Percentiles rank a stretch among this genome's conserved stretches.
phyloP scores from a whole-genome alignment of 1,139 yeast genomes.

The Protomyces pachydermus region DNA sequence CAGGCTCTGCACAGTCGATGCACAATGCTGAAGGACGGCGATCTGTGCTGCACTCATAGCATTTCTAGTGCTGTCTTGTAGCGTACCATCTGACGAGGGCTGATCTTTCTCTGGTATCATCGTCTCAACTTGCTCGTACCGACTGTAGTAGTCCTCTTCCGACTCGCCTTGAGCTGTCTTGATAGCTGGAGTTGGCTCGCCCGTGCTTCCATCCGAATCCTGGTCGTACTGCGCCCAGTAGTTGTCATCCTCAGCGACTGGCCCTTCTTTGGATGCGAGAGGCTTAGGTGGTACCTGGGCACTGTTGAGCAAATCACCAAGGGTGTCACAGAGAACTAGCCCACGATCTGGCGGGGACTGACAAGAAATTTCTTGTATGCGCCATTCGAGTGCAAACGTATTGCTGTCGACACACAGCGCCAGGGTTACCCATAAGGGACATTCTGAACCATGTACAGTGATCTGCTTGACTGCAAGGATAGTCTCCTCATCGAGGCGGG shows the following conservation, averaged over 20 bases:
- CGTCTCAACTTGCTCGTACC: constrained; percentile 19
- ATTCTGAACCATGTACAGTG: not conserved
- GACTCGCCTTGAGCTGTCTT: not conserved
- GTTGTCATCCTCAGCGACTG: not conserved
- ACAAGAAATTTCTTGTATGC: not conserved
- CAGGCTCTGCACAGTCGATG: constrained; percentile 9
- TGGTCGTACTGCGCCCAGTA: constrained; percentile 15
- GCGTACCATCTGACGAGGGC: not conserved
- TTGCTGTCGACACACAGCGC: not conserved
- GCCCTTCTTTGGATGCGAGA: not conserved
- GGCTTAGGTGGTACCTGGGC: not conserved
- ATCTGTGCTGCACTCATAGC: not conserved
- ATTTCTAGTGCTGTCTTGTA: not conserved
- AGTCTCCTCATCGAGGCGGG: constrained; percentile 6
- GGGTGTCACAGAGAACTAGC: not conserved
- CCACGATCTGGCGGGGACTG: not conserved
- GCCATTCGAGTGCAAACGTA: constrained; percentile 3
- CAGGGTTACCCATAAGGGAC: not conserved
- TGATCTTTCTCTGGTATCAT: not conserved
- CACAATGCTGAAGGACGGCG: constrained; percentile 6
- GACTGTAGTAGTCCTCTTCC: constrained; percentile 11
- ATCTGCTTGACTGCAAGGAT: constrained; percentile 2
- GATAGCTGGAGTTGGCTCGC: not conserved
- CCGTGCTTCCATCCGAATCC: not conserved
- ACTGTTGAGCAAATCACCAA: not conserved